Conservation (phyloP, 2,329 filamentous ascomycete species). For the Paramyrothecium sp. region DNA sequence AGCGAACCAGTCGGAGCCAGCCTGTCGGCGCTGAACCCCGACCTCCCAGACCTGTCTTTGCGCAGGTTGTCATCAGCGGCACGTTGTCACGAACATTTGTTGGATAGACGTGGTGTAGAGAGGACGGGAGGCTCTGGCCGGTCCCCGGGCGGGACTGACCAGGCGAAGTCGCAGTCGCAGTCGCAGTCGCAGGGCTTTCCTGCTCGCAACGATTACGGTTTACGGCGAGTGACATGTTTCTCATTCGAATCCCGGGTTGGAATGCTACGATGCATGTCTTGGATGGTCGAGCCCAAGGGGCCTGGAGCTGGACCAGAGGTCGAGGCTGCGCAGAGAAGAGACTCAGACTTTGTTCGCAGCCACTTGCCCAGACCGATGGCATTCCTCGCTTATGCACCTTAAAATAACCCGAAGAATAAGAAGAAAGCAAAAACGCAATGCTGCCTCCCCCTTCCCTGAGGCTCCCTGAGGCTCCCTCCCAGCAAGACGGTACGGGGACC, state of each 20-base stretch:
- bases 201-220: neutral
- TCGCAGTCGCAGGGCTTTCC: neutral
- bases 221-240: neutral
- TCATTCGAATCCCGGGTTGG: neutral
- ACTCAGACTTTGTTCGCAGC: too few species aligned
- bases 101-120: too few species aligned
- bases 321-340: too few species aligned
- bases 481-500: too few species aligned
- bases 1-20: neutral
- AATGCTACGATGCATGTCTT: neutral
- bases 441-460: too few species aligned
- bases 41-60: neutral
- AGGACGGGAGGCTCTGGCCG: too few species aligned
- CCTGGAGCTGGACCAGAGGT: too few species aligned
- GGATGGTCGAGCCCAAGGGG: neutral
- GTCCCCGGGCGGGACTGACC: neutral
- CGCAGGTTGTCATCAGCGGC: too few species aligned
- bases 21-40: neutral
- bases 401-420: neutral
- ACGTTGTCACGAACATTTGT: too few species aligned
- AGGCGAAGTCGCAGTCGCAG: too few species aligned
- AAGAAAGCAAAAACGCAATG: too few species aligned
- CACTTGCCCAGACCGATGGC: neutral
- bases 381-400: neutral
- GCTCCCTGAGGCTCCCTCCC: too few species aligned